These are phyloP conservation scores for Colletotrichum shisoi DNA, from an alignment of 2,329 filamentous ascomycete species.

Conservation along the genomic window DNA sequence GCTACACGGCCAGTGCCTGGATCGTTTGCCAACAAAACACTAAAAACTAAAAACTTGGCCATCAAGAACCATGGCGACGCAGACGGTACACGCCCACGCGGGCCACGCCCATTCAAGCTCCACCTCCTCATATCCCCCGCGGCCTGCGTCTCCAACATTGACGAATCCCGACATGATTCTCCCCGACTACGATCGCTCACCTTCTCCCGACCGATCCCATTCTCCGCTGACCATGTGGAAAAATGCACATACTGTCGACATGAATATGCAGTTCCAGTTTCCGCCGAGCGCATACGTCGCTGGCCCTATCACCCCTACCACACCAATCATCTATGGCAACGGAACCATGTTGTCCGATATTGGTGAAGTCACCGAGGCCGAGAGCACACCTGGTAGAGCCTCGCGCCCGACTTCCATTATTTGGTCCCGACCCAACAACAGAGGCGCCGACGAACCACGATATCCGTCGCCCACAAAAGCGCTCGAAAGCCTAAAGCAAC, in stretches of 20 bases:
- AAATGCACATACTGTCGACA: conserved; percentile 51
- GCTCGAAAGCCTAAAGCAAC: conserved; percentile 56
- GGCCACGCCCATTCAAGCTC: conserved; percentile 41
- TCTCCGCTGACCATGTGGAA: conserved; percentile 64
- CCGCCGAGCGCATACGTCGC: conserved; percentile 55
- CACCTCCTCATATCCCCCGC: conserved; percentile 53
- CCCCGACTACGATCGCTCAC: conserved; percentile 70
- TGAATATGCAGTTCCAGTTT: conserved; percentile 51
- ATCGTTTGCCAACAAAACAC: conserved; percentile 3
- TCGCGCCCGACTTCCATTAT: conserved; percentile 44
- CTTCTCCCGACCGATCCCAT: conserved; percentile 62
- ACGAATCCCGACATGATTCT: conserved; percentile 96
- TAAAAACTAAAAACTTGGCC: conserved; percentile 4
- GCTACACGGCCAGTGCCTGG: conserved; percentile 13
- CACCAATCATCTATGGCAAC: conserved; percentile 73
- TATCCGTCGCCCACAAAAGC: conserved; percentile 56
- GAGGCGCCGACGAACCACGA: conserved; percentile 44
- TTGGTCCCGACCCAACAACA: conserved; percentile 44
- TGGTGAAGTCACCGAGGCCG: conserved; percentile 64
- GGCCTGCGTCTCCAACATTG: conserved; percentile 80
- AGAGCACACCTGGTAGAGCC: conserved; percentile 57
- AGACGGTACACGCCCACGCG: conserved; percentile 40
- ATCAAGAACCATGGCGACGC: conserved; percentile 46
- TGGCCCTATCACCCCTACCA: conserved; percentile 61
- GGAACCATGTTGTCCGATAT: conserved; percentile 75